Base-by-base conservation (phyloP, 1,139 yeast genomes). In the Saccharomycopsis hybrid region DNA sequence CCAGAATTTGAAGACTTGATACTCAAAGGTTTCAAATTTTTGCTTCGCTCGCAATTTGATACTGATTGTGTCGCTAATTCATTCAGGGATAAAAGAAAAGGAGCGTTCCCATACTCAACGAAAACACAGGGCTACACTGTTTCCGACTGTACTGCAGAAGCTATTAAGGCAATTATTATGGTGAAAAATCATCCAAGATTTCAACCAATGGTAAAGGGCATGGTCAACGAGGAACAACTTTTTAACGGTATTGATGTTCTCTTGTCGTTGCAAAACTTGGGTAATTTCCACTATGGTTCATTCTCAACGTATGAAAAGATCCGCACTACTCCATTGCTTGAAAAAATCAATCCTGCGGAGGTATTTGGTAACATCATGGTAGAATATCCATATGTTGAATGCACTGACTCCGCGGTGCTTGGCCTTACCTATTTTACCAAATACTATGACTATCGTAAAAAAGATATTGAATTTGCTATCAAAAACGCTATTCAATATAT, bases 341-440 rank as follows among this genome's bases (percentile, higher is more conserved):
- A 94, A 62, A 62, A 68, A 46, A 70, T 94, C 56, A 92, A 92
- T 59, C 98, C 98, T 0, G 98, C 98, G 0, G 98, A 94, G 64
- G 98, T 94, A 0, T 94, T 94, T 68, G 96, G 95, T 55, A 89
- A 92, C 59, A 94, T 94, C 55, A 94, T 94, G 99, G 95, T 92
- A 11, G 99, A 94, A 64, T 92, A 87, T 63, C 97, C 98, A 0
- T 94, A 94, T 61, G 97, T 92, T 33, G 99, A 94, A 65, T 94
- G 99, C 65, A 89, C 98, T 0, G 98, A 94, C 65, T 89, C 97
- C 1, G 82, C 92, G 1, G 95, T 92, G 2, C 70, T 92, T 45
- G 98, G 98, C 0, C 70, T 94, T 54, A 81, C 88, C 0, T 85
- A 84, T 62, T 94, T 90, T 70, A 73, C 82, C 44, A 73, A 80